Evolutionary conservation across 2,329 filamentous ascomycete genomes (phyloP), one percentile per base, ranked within the genome.

Genomic region (Fusarium pininemorale): DNA sequence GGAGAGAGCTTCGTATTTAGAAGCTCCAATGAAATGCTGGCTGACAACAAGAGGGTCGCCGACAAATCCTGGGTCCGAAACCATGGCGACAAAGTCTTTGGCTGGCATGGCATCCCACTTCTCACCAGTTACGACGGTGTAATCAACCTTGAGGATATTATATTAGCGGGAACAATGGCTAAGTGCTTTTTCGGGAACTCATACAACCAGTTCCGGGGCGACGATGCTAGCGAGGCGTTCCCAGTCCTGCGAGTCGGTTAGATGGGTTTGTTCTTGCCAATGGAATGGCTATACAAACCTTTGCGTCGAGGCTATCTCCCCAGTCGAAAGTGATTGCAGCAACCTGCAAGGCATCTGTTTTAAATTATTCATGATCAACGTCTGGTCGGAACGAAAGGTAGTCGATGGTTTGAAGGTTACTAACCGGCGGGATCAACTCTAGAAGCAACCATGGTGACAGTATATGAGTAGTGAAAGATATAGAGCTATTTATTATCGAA

Each of bases 361-460:
- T 20, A 10, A 2, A 7, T 5, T 2, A 5, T 50, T 4, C 18
- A 14, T 35, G 7, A 35, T 14, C 5, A 24, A 4, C 8, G 6
- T 14, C 14, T 14, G 30, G 6, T 7, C 28, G 16, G 30, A 24
- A 10, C 11, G 6, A 35, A 24, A 14, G 22, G 48, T 11, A 32
- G 30, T 3, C 2, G 22, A 13, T 32, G 16, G 12, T 14, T 22
- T 24, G 18, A 26, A 15, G 16, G 32, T 10, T 7, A 16, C 28
- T 64, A 12, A 66, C 63, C 60, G 14, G 39, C 60, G 4, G 63
- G 60, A n/a, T 66, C 63, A n/a, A 66, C 47, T 12, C 26, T 64
- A 4, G 10, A 24, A n/a, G 20, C 5, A 24, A 5, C 9, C 63
- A 66, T 65, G 18, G 26, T 18, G 20, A 9, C 11, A 1, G 6